Base-by-base conservation (phyloP, 805 yeast species). In the Myxozyma neotropica region DNA sequence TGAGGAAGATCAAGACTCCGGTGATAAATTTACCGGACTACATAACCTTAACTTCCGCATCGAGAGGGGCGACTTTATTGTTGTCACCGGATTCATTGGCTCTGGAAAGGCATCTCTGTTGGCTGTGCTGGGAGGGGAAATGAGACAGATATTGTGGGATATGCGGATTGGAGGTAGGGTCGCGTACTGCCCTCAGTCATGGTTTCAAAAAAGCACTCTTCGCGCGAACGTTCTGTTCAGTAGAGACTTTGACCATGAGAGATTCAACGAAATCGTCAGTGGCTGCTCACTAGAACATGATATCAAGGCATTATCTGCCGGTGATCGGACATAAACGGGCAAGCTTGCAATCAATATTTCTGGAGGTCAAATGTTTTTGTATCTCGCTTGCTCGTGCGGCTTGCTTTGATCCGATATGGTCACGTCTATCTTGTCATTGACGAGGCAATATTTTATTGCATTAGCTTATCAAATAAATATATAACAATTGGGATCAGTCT, bases 311-410 rank as follows among this genome's bases (percentile, higher is more conserved):
- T 75, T 90, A 40, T 85, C 87, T 4, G 89, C 85, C 38, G 91
- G 94, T 29, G 96, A 89, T 69, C 70, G 71, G 61, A 87, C 93
- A 0, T 96, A 90, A 73, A 87, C 90, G 66, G 96, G 96, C 59
- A 96, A 89, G 71, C 80, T 92, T 63, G 96, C 96, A 68, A 87
- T 90, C 57, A 90, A 94, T 0, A 75, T 89, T 47, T 87, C 94
- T 10, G 96, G 96, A 53, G 96, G 96, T 51, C 96, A 89, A 72
- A 90, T 89, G 75, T 94, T 96, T n/a, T 0, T 82, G 96, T 71
- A 84, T 89, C 62, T 85, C 84, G 68, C 77, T 89, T 54, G 96
- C 96, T 1, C 81, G 96, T 67, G 88, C 94, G 1, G 89, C 87
- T 0, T 89, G 89, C 67, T 81, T 83, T 23, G 78, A 82, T 77